Evolutionary conservation across 2,329 filamentous ascomycete genomes (phyloP).

Genomic region (Fusarium hostae): DNA sequence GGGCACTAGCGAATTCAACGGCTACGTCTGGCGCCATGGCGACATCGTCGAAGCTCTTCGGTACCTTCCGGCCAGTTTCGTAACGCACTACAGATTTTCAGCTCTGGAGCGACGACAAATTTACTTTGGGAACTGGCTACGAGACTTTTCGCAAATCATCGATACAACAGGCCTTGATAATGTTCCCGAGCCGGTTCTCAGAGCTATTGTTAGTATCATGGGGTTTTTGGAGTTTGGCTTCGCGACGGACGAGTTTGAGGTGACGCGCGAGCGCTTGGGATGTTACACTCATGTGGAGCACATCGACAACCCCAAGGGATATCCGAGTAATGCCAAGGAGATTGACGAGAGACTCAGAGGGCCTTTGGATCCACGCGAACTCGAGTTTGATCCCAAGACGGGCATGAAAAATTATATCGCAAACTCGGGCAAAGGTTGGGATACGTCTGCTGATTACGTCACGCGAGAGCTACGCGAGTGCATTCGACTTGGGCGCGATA

Average conservation of each 20-base stretch:
- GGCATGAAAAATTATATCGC: slow-evolving; percentile 99
- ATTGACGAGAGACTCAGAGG: slow-evolving; percentile 66
- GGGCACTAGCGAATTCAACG: slow-evolving; percentile 52
- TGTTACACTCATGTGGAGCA: slow-evolving; percentile 80
- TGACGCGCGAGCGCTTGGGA: slow-evolving; percentile 79
- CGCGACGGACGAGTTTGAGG: slow-evolving; percentile 82
- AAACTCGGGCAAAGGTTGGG: slow-evolving; percentile 78
- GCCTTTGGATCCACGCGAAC: slow-evolving; percentile 62
- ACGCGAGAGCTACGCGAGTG: slow-evolving; percentile 74
- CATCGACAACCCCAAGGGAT: slow-evolving; percentile 80
- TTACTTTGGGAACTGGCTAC: slow-evolving; percentile 58
- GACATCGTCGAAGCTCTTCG: slow-evolving; percentile 54
- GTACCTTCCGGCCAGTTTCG: slow-evolving; percentile 51
- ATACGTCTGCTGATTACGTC: slow-evolving; percentile 85
- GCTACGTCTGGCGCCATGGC: slow-evolving; percentile 55
- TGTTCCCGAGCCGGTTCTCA: slow-evolving; percentile 43
- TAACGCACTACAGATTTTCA: slow-evolving; percentile 53
- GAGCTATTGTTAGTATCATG: slow-evolving; percentile 47
- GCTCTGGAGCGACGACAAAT: slow-evolving; percentile 53
- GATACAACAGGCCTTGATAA: slow-evolving; percentile 64
- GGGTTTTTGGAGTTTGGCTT: slow-evolving; percentile 62
- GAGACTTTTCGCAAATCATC: slow-evolving; percentile 82
- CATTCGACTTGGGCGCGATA: slow-evolving; percentile 73
- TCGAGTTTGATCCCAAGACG: slow-evolving; percentile 74
- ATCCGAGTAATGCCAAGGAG: slow-evolving; percentile 78